These are phyloP conservation scores for Trichoderma guizhouense DNA, from an alignment of 2,329 filamentous ascomycete genomes.

Conservation along the genomic window DNA sequence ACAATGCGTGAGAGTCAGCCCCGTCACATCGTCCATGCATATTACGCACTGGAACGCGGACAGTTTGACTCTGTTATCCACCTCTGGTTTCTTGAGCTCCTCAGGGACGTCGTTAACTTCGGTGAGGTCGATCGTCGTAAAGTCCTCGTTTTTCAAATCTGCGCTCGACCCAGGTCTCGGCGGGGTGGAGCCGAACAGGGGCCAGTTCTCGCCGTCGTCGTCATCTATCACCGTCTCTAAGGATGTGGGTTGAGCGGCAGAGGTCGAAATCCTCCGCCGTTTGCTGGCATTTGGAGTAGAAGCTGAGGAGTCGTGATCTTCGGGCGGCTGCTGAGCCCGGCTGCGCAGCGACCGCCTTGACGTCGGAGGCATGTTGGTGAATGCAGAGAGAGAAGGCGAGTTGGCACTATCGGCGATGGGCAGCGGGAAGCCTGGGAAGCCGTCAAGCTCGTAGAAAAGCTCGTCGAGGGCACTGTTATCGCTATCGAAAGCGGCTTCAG, in stretches of 20 bases:
- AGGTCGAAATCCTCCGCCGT: conserved; percentile 25
- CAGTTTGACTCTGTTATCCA: conserved; percentile 51
- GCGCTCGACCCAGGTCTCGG: conserved; percentile 20
- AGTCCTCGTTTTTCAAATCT: conserved; percentile 21
- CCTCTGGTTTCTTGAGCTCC: conserved; percentile 43
- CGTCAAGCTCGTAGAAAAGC: conserved; percentile 25
- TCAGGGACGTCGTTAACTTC: conserved; percentile 44
- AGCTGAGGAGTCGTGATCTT: neutral
- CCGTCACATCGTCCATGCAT: conserved; percentile 60
- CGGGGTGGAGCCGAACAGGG: conserved; percentile 26
- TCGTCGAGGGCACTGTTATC: conserved; percentile 25
- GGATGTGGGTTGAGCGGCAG: neutral
- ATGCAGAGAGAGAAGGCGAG: conserved; percentile 26
- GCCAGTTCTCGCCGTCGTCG: conserved; percentile 31
- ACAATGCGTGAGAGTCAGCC: conserved; percentile 62
- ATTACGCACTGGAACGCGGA: conserved; percentile 62
- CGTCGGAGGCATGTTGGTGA: conserved; percentile 29
- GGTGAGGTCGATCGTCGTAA: conserved; percentile 35
- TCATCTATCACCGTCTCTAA: neutral
- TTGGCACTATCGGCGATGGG: conserved; percentile 26
- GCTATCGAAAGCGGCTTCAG: neutral
- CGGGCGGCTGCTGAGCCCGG: neutral
- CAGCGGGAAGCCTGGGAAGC: conserved; percentile 13
- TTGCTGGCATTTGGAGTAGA: conserved; percentile 23
- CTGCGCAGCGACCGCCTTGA: conserved; percentile 1